Conservation (phyloP, 176 grass and related monocot species). For the Microstegium vimineum region DNA sequence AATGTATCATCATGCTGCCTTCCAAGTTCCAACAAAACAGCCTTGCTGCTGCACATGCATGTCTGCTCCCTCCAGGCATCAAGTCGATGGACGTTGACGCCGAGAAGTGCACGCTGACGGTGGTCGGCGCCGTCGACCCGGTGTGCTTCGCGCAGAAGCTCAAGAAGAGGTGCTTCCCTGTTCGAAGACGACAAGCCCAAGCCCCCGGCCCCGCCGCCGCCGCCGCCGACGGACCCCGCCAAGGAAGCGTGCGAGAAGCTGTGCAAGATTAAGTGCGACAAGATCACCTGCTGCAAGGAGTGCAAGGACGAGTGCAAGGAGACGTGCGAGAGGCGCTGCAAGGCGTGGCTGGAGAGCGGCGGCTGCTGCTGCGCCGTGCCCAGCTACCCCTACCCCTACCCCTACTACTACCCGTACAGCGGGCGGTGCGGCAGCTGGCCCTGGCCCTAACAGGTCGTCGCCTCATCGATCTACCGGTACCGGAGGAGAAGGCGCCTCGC, state of each 20-base stretch:
- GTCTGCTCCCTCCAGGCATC: conserved; percentile 34
- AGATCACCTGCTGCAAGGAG: conserved; percentile 19
- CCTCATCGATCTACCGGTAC: too few relatives aligned
- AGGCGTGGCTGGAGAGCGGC: conserved; percentile 14
- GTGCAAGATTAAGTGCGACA: conserved; percentile 36
- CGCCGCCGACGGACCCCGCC: conserved; percentile 1
- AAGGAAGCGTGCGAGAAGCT: conserved; percentile 42
- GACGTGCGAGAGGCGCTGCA: conserved; percentile 28
- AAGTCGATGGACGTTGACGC: conserved; percentile 40
- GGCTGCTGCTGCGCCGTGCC: neutral
- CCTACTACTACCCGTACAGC: neutral
- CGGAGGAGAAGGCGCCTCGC: neutral
- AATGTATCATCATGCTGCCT: too few relatives aligned
- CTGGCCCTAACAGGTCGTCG: neutral
- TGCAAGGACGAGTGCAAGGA: too few relatives aligned
- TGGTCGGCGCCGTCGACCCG: conserved; percentile 55
- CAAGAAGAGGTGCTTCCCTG: conserved; percentile 35
- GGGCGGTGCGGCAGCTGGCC: neutral
- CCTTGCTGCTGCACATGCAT: too few relatives aligned
- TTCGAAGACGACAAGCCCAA: conserved; percentile 43
- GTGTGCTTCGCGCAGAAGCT: conserved; percentile 37
- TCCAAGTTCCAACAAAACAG: too few relatives aligned
- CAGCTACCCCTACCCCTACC: neutral
- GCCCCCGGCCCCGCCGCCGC: neutral
- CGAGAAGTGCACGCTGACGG: conserved; percentile 56